Base-by-base conservation (phyloP, 1,284 basidiomycete species). In the Agroathelia rolfsii region DNA sequence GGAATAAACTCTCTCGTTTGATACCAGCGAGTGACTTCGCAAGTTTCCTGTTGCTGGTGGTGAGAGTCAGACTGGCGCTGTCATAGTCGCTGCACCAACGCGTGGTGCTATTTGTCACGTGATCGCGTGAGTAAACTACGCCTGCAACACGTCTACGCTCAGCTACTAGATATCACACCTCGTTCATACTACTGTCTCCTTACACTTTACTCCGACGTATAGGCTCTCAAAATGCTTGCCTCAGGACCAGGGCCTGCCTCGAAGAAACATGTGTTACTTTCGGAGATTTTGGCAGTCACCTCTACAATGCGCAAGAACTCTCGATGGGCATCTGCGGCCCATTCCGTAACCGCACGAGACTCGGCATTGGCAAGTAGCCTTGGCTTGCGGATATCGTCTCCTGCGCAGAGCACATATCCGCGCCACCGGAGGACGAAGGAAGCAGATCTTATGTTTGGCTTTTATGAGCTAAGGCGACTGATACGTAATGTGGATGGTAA, bases 301-400 rank as follows among this genome's bases (percentile, higher is more conserved):
- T 89, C 90, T 3, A 73, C 78, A n/a, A 95, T 98, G 88, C 85
- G 94, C 54, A 89, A 93, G 62, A 94, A 94, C 59, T 88, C 89
- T 30, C 76, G 90, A 31, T 94, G 90, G 90, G 81, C 89, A 10
- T 71, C 81, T 13, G 70, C 72, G 28, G 64, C 71, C 24, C 69
- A 76, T 48, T 67, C 70, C 29, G 63, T 75, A 45, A 66, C 64
- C 40, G 56, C 71, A 35, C 63, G 73, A 41, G 73, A 81, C 47
- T 69, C 76, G 24, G 64, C 71, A 3, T 58, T 85, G 21, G 79
- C 80, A 24, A 77, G 66, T 45, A 78, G 80, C 45, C 69, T 86
- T 28, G 83, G 83, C 21, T 64, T 87, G 28, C 64, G 82, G 34
- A 68, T 80, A 43, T 62, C 70, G 6, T 64, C 55, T 16, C 55